These are phyloP conservation scores for Cercospora nicotianae DNA, from an alignment of 2,329 filamentous ascomycete genomes.

Conservation along the genomic window DNA sequence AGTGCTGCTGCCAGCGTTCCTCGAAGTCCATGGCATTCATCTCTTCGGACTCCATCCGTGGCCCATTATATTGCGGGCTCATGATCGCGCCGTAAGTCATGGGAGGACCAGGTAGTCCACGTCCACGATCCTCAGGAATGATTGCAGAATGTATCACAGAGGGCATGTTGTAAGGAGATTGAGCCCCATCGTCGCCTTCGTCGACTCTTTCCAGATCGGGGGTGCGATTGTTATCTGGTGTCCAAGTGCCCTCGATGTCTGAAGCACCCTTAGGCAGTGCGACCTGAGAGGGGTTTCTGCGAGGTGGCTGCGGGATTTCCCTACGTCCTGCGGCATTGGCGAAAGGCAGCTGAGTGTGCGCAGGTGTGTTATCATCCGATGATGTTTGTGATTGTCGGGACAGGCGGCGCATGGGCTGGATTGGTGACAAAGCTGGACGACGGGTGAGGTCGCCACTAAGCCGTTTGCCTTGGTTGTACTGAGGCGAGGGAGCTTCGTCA, in stretches of 20 bases:
- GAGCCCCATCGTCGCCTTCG: conserved; percentile 11
- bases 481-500: conserved; percentile 8
- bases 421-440: conserved; percentile 14
- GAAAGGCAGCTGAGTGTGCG: conserved; percentile 9
- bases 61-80: conserved; percentile 7
- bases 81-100: conserved; percentile 10
- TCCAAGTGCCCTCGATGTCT: conserved; percentile 12
- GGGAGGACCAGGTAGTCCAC: conserved; percentile 2
- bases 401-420: conserved; percentile 17
- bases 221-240: background rate
- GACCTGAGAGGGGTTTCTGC: conserved; percentile 8
- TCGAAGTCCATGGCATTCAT: conserved; percentile 10
- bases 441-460: background rate
- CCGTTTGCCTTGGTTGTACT: conserved; percentile 3
- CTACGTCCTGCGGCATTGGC: conserved; percentile 8
- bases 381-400: conserved; percentile 5
- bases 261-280: conserved; percentile 11
- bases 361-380: conserved; percentile 9
- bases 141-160: conserved; percentile 9
- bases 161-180: conserved; percentile 18
- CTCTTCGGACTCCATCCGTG: conserved; percentile 12
- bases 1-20: conserved; percentile 4
- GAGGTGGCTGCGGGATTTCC: conserved; percentile 14
- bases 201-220: conserved; percentile 7
- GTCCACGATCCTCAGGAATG: conserved; percentile 16